These are phyloP conservation scores for Debaryomyces udenii DNA, from an alignment of 1,139 yeast species.

Conservation along the genomic window DNA sequence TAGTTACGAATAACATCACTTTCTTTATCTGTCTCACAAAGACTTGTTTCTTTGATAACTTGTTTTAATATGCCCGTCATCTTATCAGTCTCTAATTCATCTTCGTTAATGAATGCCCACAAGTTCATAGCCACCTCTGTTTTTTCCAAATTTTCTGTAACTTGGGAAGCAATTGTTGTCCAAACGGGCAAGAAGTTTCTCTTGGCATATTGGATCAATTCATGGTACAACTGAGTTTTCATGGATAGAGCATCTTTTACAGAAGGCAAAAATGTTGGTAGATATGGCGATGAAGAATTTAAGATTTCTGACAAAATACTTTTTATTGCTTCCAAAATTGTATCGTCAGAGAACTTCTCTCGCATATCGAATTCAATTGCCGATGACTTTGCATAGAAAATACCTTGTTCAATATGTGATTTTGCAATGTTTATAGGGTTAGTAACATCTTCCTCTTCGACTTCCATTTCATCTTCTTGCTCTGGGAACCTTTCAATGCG, in stretches of 20 bases:
- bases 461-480: constrained; percentile 14
- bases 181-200: constrained; percentile 47
- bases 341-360: constrained; percentile 34
- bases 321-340: constrained; percentile 52
- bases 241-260: constrained; percentile 27
- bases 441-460: constrained; percentile 16
- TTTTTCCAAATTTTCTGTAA: constrained; percentile 59
- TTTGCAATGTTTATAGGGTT: constrained; percentile 51
- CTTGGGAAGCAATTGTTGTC: constrained; percentile 30
- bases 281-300: constrained; percentile 43
- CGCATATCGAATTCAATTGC: constrained; percentile 61
- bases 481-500: constrained; percentile 54
- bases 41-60: constrained; percentile 17
- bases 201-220: constrained; percentile 49
- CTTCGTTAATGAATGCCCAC: constrained; percentile 43
- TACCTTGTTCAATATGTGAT: constrained; percentile 80
- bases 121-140: constrained; percentile 55
- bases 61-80: constrained; percentile 21
- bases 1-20: constrained; percentile 28
- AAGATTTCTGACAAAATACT: constrained; percentile 58
- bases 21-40: constrained; percentile 12
- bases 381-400: constrained; percentile 54
- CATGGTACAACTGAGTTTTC: constrained; percentile 32
- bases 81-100: constrained; percentile 11
- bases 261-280: constrained; percentile 34